Evolutionary conservation across 768 basidiomycete genomes (phyloP).

Genomic region (Pholiota conissans): DNA sequence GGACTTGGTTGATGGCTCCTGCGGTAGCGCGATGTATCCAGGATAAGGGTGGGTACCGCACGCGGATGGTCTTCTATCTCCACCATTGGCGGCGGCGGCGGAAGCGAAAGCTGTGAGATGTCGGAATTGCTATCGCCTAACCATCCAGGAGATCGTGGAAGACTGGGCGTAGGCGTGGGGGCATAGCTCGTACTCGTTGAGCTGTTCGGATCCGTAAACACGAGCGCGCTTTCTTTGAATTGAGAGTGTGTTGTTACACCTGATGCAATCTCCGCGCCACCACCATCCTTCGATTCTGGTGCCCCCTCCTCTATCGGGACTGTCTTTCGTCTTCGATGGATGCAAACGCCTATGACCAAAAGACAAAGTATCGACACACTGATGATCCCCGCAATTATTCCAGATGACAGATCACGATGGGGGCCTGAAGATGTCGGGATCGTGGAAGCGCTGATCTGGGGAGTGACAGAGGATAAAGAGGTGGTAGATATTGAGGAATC

Average conservation of each 20-base stretch:
- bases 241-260: not conserved
- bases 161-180: not conserved
- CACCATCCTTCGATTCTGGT: not conserved
- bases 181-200: not conserved
- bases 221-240: not conserved
- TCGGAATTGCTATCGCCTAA: not conserved
- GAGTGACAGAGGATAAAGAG: not conserved
- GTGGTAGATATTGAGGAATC: not conserved
- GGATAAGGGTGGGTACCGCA: not conserved
- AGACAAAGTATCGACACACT: not conserved
- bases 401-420: not conserved
- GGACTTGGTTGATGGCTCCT: not conserved
- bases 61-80: not conserved
- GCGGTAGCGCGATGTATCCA: not conserved
- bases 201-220: not conserved
- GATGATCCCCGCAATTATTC: not conserved
- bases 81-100: not conserved
- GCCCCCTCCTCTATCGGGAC: not conserved
- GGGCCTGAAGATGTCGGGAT: not conserved
- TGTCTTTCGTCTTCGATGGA: not conserved
- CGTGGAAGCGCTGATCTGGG: not conserved
- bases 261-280: not conserved
- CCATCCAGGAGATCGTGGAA: not conserved
- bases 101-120: not conserved
- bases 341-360: not conserved